Percentiles rank a stretch among this genome's conserved stretches.
Evolutionary conservation across 176 grass and related monocot species (phyloP).

Genomic region (Carex myosuroides): DNA sequence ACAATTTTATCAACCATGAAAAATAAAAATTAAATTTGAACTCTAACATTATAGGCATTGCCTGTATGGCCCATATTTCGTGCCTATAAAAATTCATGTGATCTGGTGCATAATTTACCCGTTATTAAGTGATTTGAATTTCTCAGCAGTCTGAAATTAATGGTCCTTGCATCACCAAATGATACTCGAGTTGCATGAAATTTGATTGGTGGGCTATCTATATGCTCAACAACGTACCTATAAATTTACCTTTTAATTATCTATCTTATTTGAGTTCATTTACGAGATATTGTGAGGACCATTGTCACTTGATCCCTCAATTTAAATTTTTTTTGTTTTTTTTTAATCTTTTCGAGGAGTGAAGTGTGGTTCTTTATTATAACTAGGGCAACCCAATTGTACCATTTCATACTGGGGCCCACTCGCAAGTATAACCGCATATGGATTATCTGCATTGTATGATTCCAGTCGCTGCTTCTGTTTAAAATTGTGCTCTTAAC

Average conservation of each 20-base stretch:
- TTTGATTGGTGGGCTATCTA: neutral
- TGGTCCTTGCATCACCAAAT: neutral
- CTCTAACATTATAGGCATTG: neutral
- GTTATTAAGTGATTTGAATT: neutral
- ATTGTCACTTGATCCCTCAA: neutral
- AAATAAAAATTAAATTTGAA: neutral
- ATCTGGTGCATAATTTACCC: neutral
- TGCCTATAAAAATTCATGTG: neutral
- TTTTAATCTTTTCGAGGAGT: neutral
- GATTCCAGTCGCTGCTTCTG: neutral
- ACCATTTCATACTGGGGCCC: neutral
- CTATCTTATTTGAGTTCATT: neutral
- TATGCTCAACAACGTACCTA: neutral
- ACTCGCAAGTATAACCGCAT: neutral
- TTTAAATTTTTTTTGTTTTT: neutral
- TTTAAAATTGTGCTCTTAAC: neutral
- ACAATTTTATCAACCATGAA: neutral
- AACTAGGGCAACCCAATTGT: neutral
- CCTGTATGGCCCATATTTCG: neutral
- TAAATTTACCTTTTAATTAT: neutral
- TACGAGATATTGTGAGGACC: neutral
- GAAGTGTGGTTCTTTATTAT: neutral
- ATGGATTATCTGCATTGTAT: neutral
- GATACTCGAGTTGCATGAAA: neutral
- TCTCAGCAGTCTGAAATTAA: neutral